Conservation (phyloP, 2,329 filamentous ascomycete species). For the Thelonectria rubi region DNA sequence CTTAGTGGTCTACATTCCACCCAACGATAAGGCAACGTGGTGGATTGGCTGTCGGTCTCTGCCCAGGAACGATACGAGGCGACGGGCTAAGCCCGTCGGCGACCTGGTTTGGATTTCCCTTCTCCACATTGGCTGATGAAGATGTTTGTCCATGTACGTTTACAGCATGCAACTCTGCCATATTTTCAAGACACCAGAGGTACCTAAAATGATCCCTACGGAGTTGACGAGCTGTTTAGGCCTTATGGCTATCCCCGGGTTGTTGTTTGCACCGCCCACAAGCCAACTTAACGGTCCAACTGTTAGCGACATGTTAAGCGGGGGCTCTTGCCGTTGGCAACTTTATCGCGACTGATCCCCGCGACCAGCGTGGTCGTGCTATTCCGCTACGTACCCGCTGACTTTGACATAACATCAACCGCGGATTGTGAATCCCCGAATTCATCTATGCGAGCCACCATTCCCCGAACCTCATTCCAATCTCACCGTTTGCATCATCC, state of each 20-base stretch:
- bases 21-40: not conserved
- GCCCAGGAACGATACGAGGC: not conserved
- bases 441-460: constrained; percentile 15
- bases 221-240: not conserved
- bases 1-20: not conserved
- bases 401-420: constrained; percentile 17
- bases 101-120: not conserved
- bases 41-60: not conserved
- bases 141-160: not conserved
- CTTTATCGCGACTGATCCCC: not conserved
- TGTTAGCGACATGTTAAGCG: too few species aligned
- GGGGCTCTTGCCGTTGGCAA: not conserved
- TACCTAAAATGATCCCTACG: not conserved
- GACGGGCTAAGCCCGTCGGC: not conserved
- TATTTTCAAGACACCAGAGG: not conserved
- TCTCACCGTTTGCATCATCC: constrained; percentile 8
- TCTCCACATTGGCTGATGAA: not conserved
- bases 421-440: not conserved
- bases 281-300: too few species aligned
- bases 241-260: too few species aligned
- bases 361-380: not conserved
- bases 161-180: not conserved
- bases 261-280: too few species aligned
- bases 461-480: not conserved
- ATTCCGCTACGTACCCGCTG: constrained; percentile 10